Conservation (phyloP, 2,329 filamentous ascomycete species). For the Byssochlamys sp. region DNA sequence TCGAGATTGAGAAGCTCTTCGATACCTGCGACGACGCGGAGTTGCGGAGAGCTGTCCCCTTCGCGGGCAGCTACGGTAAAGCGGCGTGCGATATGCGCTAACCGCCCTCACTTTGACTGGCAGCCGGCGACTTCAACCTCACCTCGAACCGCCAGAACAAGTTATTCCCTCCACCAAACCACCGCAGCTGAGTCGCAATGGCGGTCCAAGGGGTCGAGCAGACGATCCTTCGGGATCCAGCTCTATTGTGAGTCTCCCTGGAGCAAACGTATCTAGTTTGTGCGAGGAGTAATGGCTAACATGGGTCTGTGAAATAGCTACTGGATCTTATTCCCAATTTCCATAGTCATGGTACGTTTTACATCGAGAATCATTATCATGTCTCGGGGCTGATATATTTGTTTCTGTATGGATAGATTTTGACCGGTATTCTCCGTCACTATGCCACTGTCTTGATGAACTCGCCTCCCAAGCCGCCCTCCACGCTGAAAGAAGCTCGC, state of each 20-base stretch:
- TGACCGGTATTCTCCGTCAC: slow-evolving; percentile 91
- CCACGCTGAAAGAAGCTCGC: slow-evolving; percentile 52
- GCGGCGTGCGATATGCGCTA: slow-evolving; percentile 10
- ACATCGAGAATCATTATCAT: not conserved
- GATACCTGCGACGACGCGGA: not conserved
- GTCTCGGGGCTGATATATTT: not conserved
- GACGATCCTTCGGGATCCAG: slow-evolving; percentile 96
- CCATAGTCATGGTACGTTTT: slow-evolving; percentile 72
- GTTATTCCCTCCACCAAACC: not conserved
- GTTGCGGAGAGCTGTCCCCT: slow-evolving; percentile 31
- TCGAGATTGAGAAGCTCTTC: not conserved
- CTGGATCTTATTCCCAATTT: slow-evolving; percentile 97
- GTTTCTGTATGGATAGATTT: slow-evolving; percentile 45
- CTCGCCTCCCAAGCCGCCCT: slow-evolving; percentile 65
- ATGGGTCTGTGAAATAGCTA: slow-evolving; percentile 52
- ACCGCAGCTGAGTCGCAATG: slow-evolving; percentile 46
- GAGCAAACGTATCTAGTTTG: slow-evolving; percentile 1
- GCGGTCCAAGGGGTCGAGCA: slow-evolving; percentile 69
- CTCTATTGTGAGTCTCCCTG: slow-evolving; percentile 67
- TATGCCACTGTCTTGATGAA: slow-evolving; percentile 90
- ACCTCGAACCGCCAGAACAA: slow-evolving; percentile 7
- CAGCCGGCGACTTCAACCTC: slow-evolving; percentile 6
- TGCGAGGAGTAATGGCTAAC: slow-evolving; percentile 8
- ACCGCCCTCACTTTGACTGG: not conserved
- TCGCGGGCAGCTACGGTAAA: slow-evolving; percentile 14